A percentile compares a stretch with the other conserved stretches of the same genome.
These are phyloP conservation scores for Nicotiana tabacum DNA, from an alignment of 257 asterid species.

Conservation along the genomic window DNA sequence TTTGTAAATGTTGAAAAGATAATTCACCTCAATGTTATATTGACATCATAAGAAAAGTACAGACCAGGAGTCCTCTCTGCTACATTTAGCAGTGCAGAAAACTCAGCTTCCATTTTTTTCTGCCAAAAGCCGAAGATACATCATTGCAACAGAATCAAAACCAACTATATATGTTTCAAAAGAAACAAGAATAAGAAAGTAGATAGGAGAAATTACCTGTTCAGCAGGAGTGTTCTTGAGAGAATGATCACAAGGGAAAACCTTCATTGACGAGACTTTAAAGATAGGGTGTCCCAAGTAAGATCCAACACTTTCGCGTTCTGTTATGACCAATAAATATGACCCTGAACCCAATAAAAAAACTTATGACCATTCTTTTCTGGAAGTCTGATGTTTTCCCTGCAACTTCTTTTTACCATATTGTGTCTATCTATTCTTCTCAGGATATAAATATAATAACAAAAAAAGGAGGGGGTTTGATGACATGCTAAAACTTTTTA, in stretches of 20 bases:
- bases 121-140: constrained; percentile 31
- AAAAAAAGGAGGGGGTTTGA: background rate
- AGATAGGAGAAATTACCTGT: constrained; percentile 42
- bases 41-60: constrained; percentile 84
- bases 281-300: constrained; percentile 78
- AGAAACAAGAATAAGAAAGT: constrained; percentile 3
- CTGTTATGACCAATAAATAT: constrained; percentile 68
- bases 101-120: constrained; percentile 76
- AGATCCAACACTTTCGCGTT: constrained; percentile 78
- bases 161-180: background rate
- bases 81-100: constrained; percentile 55
- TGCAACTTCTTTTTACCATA: background rate
- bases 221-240: constrained; percentile 65
- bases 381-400: background rate
- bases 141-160: constrained; percentile 22
- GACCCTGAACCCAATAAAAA: constrained; percentile 51
- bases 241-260: constrained; percentile 83
- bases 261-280: constrained; percentile 71
- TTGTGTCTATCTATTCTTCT: background rate
- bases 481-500: background rate
- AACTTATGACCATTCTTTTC: background rate
- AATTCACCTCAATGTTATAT: constrained; percentile 80
- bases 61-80: constrained; percentile 75
- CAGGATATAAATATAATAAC: background rate
- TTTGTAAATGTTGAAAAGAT: constrained; percentile 6